These are phyloP conservation scores for Neurospora discreta DNA, from an alignment of 495 filamentous ascomycete species.

Conservation along the genomic window DNA sequence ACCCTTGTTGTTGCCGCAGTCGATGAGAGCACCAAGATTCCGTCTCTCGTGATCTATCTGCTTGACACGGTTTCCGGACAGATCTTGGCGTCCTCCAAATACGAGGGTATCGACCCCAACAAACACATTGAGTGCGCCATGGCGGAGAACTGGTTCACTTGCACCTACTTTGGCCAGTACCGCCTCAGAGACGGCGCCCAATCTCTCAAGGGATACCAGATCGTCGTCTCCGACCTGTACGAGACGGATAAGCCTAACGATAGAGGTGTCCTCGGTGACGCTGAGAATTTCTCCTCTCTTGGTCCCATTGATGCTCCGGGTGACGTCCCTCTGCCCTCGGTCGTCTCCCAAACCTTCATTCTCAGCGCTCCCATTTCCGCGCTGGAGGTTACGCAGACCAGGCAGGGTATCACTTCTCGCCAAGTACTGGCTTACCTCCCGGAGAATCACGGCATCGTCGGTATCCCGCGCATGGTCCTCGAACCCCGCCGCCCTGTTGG, in stretches of 20 bases:
- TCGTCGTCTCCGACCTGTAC: conserved; percentile 79
- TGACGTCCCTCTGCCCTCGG: conserved; percentile 46
- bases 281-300: conserved; percentile 62
- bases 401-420: conserved; percentile 83
- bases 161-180: conserved; percentile 67
- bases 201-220: conserved; percentile 70
- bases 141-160: conserved; percentile 92
- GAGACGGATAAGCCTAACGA: conserved; percentile 77
- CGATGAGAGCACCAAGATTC: conserved; percentile 35
- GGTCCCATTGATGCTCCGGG: conserved; percentile 39
- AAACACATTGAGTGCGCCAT: conserved; percentile 67
- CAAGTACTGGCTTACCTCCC: conserved; percentile 71
- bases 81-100: conserved; percentile 57
- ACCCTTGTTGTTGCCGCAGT: conserved; percentile 65
- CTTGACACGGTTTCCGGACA: conserved; percentile 80
- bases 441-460: conserved; percentile 57
- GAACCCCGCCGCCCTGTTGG: conserved; percentile 84
- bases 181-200: conserved; percentile 38
- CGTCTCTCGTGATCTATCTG: conserved; percentile 59
- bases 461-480: conserved; percentile 64
- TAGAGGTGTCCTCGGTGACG: conserved; percentile 62
- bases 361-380: conserved; percentile 65
- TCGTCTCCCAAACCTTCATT: conserved; percentile 67
- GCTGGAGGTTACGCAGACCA: conserved; percentile 75
- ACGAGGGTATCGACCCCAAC: conserved; percentile 61